These are phyloP conservation scores for Sclerotinia trifoliorum DNA, from an alignment of 2,329 filamentous ascomycete genomes.

Conservation along the genomic window DNA sequence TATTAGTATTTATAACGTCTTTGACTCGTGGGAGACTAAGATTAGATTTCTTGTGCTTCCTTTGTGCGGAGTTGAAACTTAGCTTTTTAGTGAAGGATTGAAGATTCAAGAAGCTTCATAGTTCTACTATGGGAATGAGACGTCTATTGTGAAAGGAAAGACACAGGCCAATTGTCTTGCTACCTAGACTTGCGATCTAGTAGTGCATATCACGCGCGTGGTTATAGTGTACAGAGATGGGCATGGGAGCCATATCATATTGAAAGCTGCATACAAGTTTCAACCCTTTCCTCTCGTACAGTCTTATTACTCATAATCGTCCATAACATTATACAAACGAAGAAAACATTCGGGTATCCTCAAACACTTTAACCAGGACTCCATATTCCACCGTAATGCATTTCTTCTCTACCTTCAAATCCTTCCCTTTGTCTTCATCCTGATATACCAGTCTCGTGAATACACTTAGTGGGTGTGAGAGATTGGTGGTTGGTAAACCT, in stretches of 20 bases:
- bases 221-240: neutral
- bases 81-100: neutral
- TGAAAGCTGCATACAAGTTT: neutral
- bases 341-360: constrained; percentile 4
- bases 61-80: neutral
- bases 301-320: neutral
- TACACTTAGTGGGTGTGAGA: neutral
- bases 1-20: neutral
- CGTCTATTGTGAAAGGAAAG: neutral
- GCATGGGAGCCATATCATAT: neutral
- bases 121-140: too few relatives aligned
- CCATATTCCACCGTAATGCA: neutral
- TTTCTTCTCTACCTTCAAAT: neutral
- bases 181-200: neutral
- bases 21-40: neutral
- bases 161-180: neutral
- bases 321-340: constrained; percentile 3
- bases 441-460: neutral
- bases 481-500: neutral
- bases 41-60: neutral
- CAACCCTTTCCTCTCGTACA: neutral
- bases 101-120: neutral
- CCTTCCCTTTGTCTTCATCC: neutral
- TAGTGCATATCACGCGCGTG: neutral
- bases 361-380: neutral